Evolutionary conservation across 768 basidiomycete genomes (phyloP), one percentile per base, ranked within the genome.

Genomic region (Tylopilus vinaceipallidus): DNA sequence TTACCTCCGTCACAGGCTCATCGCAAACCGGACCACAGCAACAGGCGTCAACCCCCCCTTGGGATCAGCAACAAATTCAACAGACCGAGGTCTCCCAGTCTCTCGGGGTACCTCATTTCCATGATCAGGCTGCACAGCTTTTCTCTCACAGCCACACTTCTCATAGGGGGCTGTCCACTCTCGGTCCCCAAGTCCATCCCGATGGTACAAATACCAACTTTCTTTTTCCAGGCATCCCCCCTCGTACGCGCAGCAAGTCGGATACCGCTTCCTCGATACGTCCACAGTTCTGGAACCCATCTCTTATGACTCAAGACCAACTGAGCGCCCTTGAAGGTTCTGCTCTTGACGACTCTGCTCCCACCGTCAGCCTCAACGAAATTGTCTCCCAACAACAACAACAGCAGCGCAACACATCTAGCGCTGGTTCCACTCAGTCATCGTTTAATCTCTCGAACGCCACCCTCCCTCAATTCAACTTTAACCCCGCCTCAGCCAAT

Each of bases 211-310:
- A 68, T 70, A 71, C 56, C 58, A 60, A 57, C 59, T 73, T 68
- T 52, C 67, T 73, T 27, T 65, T 71, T 56, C 73, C 75, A 24
- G 65, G 54, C 27, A 59, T 66, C 26, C 66, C 68, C 64, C 66
- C 67, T 30, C 75, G 82, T 30, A 67, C 71, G 20, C 73, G 84
- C 45, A 83, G 81, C 66, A 79, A 83, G 57, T 82, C 82, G 2
- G 84, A 86, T 39, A 77, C 80, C 0, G 72, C 79, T 35, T 37
- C 66, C 41, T 66, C 66, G 36, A 70, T 78, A 3, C 79, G 83
- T 47, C 77, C 77, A 14, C 78, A 76, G 1, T 62, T 76, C 38
- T 83, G 83, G 83, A 74, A 78, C 46, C 49, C 66, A 42, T 49
- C 68, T 5, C 71, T 60, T 48, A 70, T 71, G 68, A 64, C 64